Evolutionary conservation across 352 stramenopile genomes (phyloP).

Genomic region (Globisporangium middletonii): DNA sequence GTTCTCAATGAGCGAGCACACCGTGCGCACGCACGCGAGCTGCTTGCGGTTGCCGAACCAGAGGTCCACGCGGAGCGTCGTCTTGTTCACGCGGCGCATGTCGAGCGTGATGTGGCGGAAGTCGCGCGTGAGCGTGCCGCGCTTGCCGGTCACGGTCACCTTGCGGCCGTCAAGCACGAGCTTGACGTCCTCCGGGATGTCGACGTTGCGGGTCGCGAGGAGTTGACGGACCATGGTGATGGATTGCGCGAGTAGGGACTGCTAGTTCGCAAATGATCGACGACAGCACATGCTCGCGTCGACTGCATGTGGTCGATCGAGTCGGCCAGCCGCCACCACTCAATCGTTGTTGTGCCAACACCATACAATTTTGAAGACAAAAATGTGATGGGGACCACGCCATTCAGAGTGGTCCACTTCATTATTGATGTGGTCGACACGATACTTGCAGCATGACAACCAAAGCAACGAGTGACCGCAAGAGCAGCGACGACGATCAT

Average conservation of each 20-base stretch:
- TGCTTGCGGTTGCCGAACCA: slow-evolving; percentile 99
- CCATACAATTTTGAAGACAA: too few relatives aligned
- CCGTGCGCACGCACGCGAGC: slow-evolving; percentile 96
- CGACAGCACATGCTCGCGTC: too few relatives aligned
- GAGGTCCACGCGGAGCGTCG: slow-evolving; percentile 94
- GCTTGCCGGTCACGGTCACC: slow-evolving; percentile 95
- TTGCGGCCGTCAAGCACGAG: slow-evolving; percentile 93
- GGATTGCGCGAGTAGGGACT: slow-evolving; percentile 21
- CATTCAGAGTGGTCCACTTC: too few relatives aligned
- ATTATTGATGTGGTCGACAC: background rate
- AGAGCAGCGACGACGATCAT: background rate
- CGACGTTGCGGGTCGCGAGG: slow-evolving; percentile 90
- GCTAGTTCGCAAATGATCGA: slow-evolving; percentile 67
- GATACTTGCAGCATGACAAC: background rate
- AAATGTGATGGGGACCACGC: background rate
- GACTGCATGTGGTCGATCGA: background rate
- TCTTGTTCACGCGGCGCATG: slow-evolving; percentile 88
- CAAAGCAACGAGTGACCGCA: background rate
- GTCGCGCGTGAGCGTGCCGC: slow-evolving; percentile 91
- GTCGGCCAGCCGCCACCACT: background rate
- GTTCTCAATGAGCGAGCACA: slow-evolving; percentile 99
- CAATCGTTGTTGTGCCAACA: too few relatives aligned
- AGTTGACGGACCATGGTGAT: slow-evolving; percentile 83
- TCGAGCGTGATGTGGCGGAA: slow-evolving; percentile 98
- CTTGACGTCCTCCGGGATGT: slow-evolving; percentile 93